Conservation (phyloP, 139 green algal genomes). For the Yamagishiella unicocca region DNA sequence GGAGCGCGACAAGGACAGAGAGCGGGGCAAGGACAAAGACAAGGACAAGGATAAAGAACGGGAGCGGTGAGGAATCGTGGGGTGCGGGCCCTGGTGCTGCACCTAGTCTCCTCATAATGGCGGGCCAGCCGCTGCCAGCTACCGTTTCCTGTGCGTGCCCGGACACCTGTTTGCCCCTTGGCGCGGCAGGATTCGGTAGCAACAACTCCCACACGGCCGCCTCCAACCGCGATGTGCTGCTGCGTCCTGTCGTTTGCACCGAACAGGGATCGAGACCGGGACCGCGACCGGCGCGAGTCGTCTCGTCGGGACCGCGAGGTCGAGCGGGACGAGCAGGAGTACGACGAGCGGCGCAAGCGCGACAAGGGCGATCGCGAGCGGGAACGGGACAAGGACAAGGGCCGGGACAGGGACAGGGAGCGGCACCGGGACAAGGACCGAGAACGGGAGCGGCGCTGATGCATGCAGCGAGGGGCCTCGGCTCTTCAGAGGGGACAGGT, state of each 20-base stretch:
- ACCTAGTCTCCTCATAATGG: too few species aligned
- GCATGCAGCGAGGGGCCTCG: background rate
- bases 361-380: constrained; percentile 14
- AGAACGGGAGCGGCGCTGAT: background rate
- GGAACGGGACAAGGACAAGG: constrained; percentile 5
- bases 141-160: too few species aligned
- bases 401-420: background rate
- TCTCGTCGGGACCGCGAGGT: constrained; percentile 3
- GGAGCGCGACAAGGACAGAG: background rate
- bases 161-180: too few species aligned
- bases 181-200: too few species aligned
- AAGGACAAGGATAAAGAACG: constrained; percentile 25
- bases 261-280: background rate
- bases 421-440: constrained; percentile 6
- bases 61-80: too few species aligned
- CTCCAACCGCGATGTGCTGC: too few species aligned
- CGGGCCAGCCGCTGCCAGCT: too few species aligned
- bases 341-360: background rate
- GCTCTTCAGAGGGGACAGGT: too few species aligned
- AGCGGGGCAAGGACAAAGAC: constrained; percentile 33
- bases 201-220: too few species aligned
- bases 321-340: background rate
- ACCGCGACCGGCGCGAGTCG: constrained; percentile 1
- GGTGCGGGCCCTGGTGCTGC: too few species aligned
- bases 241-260: too few species aligned